These are phyloP conservation scores for Inonotus obliquus DNA, from an alignment of 1,284 basidiomycete genomes.

Conservation along the genomic window DNA sequence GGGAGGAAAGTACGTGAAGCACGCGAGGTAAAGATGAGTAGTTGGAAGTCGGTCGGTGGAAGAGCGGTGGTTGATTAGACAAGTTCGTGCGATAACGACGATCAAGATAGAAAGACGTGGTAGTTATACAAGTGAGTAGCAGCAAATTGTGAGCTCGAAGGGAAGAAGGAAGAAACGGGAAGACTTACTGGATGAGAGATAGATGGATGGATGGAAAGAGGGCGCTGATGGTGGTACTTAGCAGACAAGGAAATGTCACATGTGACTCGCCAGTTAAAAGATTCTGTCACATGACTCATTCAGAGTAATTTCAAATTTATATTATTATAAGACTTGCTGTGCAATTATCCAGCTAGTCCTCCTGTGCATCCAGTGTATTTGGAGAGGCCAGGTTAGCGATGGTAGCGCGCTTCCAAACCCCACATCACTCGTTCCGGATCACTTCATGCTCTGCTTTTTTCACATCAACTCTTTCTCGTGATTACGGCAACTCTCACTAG, in stretches of 20 bases:
- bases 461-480: no score
- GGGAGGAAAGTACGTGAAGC: neutral
- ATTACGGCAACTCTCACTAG: no score
- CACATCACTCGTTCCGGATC: no score
- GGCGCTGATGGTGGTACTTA: constrained; percentile 15
- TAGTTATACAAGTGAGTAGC: neutral
- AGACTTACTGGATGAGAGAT: constrained; percentile 10
- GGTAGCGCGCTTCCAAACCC: no score
- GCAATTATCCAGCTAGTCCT: no score
- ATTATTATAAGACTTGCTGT: no score
- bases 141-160: neutral
- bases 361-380: no score
- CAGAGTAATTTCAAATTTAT: neutral
- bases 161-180: neutral
- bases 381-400: no score
- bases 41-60: neutral
- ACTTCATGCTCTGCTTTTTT: no score
- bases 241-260: constrained; percentile 1
- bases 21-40: neutral
- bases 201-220: neutral
- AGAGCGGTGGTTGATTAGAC: neutral
- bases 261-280: neutral
- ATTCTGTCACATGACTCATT: constrained; percentile 6
- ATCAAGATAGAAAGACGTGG: neutral
- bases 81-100: constrained; percentile 2